Evolutionary conservation across 2,329 filamentous ascomycete genomes (phyloP).

Genomic region (Plenodomus lindquistii): DNA sequence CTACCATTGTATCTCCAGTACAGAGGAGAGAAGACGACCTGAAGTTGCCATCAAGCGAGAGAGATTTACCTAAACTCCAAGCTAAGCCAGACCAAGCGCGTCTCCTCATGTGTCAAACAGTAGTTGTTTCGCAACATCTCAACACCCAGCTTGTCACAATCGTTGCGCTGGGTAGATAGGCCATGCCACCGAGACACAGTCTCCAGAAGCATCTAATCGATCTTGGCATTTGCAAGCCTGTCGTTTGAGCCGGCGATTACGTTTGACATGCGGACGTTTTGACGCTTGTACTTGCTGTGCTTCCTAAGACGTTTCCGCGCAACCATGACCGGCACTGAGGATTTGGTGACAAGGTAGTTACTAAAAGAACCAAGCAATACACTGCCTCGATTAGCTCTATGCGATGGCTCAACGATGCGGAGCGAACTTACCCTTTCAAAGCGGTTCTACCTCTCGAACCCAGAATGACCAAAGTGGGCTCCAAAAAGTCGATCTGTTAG

Average conservation of each 20-base stretch:
- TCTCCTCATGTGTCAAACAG: constrained; percentile 30
- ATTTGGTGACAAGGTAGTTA: constrained; percentile 96
- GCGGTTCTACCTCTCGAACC: constrained; percentile 90
- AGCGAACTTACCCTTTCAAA: constrained; percentile 76
- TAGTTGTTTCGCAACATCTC: constrained; percentile 36
- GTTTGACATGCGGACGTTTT: constrained; percentile 75
- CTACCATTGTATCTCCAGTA: constrained; percentile 14
- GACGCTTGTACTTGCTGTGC: constrained; percentile 77
- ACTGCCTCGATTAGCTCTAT: constrained; percentile 53
- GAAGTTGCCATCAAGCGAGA: constrained; percentile 2
- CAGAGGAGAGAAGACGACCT: constrained; percentile 14
- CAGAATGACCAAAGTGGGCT: constrained; percentile 89
- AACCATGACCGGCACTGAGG: constrained; percentile 96
- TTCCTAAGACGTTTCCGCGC: constrained; percentile 88
- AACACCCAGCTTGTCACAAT: constrained; percentile 11
- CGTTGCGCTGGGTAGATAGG: not conserved
- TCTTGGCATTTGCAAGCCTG: constrained; percentile 71
- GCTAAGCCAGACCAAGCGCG: constrained; percentile 24
- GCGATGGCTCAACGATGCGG: constrained; percentile 2
- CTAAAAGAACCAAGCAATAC: constrained; percentile 95
- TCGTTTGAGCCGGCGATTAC: constrained; percentile 74
- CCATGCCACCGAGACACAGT: constrained; percentile 31
- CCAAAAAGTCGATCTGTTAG: constrained; percentile 78
- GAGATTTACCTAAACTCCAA: constrained; percentile 25
- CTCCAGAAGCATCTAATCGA: constrained; percentile 60